Conservation (phyloP, 139 green algal genomes). For the Tetraselmis striata region DNA sequence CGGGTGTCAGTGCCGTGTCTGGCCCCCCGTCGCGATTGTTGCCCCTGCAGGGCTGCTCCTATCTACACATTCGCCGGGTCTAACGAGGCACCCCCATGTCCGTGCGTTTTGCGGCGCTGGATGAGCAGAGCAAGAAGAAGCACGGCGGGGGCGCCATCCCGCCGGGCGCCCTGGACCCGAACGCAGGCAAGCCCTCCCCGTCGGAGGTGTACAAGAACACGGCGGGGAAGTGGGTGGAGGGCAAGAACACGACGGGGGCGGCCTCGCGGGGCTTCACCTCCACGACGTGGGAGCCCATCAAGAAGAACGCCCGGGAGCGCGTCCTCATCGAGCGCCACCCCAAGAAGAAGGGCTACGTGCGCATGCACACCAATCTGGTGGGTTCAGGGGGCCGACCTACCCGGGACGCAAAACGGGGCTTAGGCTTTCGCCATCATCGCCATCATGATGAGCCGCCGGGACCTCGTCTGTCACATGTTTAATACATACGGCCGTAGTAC, state of each 20-base stretch:
- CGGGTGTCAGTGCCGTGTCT: no score
- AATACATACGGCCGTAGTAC: no score
- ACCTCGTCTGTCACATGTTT: no score
- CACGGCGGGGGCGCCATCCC: not conserved
- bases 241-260: constrained; percentile 24
- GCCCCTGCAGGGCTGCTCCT: no score
- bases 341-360: constrained; percentile 70
- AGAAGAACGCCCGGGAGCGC: constrained; percentile 43
- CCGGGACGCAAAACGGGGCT: no score
- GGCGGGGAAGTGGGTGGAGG: constrained; percentile 14
- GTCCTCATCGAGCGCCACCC: constrained; percentile 60
- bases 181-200: constrained; percentile 17
- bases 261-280: constrained; percentile 75
- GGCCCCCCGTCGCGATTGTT: no score
- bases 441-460: no score
- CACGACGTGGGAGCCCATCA: constrained; percentile 51
- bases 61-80: no score
- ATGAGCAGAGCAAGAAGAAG: constrained; percentile 17
- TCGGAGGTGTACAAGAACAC: constrained; percentile 25
- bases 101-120: no score
- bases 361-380: constrained; percentile 39
- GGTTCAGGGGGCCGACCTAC: no score
- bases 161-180: not conserved
- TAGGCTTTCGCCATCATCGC: no score
- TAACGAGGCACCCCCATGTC: no score